phyloP scores from a whole-genome alignment of 495 filamentous ascomycete species.

The Symbiotaphrina buchneri region DNA sequence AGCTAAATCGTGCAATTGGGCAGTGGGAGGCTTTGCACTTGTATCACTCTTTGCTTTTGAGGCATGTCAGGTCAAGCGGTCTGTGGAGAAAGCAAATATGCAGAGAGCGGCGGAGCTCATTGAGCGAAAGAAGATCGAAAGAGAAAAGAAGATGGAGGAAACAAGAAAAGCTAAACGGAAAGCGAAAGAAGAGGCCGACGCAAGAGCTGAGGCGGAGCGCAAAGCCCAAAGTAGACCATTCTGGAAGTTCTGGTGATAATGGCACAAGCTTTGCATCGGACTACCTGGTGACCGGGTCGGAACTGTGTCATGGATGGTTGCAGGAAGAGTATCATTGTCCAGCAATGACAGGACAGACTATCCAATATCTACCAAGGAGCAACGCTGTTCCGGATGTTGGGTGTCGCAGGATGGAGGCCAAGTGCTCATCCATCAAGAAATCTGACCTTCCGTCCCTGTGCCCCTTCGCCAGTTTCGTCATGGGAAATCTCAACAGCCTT shows the following conservation, averaged over 20 bases:
- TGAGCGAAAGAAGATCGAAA: constrained; percentile 44
- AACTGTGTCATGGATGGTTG: no score
- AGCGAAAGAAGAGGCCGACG: constrained; percentile 16
- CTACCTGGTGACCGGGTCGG: no score
- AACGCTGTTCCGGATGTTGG: no score
- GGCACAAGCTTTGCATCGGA: no score
- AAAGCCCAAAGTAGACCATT: constrained; percentile 13
- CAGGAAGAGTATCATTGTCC: no score
- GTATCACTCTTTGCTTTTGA: constrained; percentile 47
- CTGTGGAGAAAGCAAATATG: constrained; percentile 54
- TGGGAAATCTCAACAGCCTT: constrained; percentile 3
- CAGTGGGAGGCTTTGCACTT: constrained; percentile 48
- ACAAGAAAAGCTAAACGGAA: constrained; percentile 30
- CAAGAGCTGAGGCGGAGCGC: constrained; percentile 13
- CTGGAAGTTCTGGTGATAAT: constrained; percentile 27
- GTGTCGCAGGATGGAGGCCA: no score
- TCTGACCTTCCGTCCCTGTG: constrained; percentile 3
- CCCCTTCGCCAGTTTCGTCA: not conserved
- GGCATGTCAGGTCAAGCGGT: constrained; percentile 51
- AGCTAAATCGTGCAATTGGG: constrained; percentile 54
- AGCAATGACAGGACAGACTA: no score
- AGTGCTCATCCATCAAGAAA: no score
- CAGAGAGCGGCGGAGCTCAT: constrained; percentile 61
- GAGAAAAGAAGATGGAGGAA: constrained; percentile 29
- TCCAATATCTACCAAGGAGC: no score